Conservation (phyloP, 768 basidiomycete species). For the Saitozyma podzolica region DNA sequence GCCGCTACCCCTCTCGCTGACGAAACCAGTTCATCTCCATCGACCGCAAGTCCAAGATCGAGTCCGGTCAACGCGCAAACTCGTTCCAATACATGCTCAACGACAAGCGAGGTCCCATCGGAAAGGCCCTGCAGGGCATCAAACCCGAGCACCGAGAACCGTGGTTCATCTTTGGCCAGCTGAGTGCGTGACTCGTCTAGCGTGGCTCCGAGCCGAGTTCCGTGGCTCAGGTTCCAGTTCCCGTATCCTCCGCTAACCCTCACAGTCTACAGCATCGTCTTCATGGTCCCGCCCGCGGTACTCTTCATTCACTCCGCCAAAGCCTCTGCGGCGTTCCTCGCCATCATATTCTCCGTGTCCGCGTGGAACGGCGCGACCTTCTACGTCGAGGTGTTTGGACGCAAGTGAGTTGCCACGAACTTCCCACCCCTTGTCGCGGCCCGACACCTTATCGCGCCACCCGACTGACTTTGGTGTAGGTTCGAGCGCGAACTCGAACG, state of each 20-base stretch:
- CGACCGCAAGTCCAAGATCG: conserved; percentile 83
- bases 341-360: conserved; percentile 77
- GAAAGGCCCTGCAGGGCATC: conserved; percentile 65
- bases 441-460: too few relatives aligned
- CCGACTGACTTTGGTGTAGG: conserved; percentile 56
- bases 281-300: conserved; percentile 81
- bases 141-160: conserved; percentile 65
- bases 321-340: conserved; percentile 75
- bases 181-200: conserved; percentile 57
- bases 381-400: conserved; percentile 94
- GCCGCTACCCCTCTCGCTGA: conserved; percentile 5
- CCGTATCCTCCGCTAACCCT: neutral
- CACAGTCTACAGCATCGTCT: conserved; percentile 77
- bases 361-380: conserved; percentile 88
- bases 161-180: conserved; percentile 82
- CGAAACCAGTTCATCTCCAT: conserved; percentile 69
- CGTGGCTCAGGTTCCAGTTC: conserved; percentile 1
- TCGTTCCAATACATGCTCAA: conserved; percentile 85
- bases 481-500: conserved; percentile 91
- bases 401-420: conserved; percentile 67
- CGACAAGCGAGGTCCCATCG: conserved; percentile 81
- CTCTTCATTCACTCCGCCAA: conserved; percentile 75
- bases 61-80: conserved; percentile 85
- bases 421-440: too few relatives aligned
- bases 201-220: conserved; percentile 8